Conservation (phyloP, 345 rosid genomes). For the Clausena lansium region DNA sequence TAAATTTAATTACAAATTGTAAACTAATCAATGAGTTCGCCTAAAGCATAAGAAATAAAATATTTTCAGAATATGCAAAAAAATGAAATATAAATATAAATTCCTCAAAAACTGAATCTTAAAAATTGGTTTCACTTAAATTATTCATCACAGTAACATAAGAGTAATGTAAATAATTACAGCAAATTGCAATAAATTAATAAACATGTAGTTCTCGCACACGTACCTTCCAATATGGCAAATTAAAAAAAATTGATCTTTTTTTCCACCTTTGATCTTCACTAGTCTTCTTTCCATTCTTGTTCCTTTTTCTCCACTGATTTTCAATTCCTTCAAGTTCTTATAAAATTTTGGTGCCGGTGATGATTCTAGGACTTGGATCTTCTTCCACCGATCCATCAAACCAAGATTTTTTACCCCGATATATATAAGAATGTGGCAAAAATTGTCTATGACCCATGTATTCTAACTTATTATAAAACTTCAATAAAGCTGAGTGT, state of each 20-base stretch:
- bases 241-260: not conserved
- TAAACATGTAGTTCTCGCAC: too few species aligned
- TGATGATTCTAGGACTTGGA: not conserved
- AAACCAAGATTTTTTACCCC: not conserved
- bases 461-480: not conserved
- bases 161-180: too few species aligned
- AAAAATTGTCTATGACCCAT: not conserved
- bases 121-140: too few species aligned
- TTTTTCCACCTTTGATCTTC: not conserved
- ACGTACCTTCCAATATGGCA: not conserved
- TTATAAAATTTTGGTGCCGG: not conserved
- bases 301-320: not conserved
- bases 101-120: too few species aligned
- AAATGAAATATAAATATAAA: too few species aligned
- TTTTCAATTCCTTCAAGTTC: not conserved
- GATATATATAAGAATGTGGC: not conserved
- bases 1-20: not conserved
- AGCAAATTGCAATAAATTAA: too few species aligned
- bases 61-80: too few species aligned
- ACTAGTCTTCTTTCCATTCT: not conserved
- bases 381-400: not conserved
- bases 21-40: too few species aligned
- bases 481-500: not conserved
- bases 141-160: too few species aligned
- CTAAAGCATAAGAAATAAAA: too few species aligned